These are phyloP conservation scores for Polygonum maritimum DNA, from an alignment of 148 eudicot genomes.

Conservation along the genomic window DNA sequence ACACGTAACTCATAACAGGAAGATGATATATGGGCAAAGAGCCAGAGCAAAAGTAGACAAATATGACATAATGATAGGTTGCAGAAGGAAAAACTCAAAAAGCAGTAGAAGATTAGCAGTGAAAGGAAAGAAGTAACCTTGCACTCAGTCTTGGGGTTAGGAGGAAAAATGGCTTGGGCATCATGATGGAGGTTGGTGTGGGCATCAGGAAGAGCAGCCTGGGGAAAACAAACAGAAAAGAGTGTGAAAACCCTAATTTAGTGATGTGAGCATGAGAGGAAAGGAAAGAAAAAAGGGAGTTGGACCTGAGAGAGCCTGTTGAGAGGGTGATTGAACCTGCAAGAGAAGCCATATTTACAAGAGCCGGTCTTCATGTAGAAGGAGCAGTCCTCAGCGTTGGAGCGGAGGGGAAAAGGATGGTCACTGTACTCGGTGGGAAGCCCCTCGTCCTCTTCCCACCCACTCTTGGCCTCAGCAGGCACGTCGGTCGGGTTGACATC, in stretches of 20 bases:
- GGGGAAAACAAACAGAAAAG: not conserved
- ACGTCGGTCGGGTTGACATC: constrained; percentile 2
- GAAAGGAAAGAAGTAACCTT: constrained; percentile 26
- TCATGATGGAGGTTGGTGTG: constrained; percentile 16
- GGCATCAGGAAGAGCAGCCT: constrained; percentile 18
- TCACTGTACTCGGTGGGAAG: not conserved
- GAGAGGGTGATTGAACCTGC: constrained; percentile 49
- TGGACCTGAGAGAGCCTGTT: constrained; percentile 31
- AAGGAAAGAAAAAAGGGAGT: too few species aligned
- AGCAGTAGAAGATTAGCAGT: not conserved
- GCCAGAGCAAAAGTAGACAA: not conserved
- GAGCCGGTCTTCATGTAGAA: constrained; percentile 47
- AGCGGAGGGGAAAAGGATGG: constrained; percentile 26
- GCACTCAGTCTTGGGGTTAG: constrained; percentile 38
- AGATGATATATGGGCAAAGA: not conserved
- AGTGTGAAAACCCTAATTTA: not conserved
- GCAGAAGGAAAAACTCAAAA: not conserved
- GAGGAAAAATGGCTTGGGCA: constrained; percentile 19
- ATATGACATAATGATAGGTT: not conserved
- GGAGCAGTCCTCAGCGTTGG: constrained; percentile 42
- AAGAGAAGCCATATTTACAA: constrained; percentile 49
- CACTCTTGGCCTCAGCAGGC: constrained; percentile 8
- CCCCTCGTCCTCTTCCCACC: constrained; percentile 2
- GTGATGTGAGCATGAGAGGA: too few species aligned
- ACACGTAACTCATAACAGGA: not conserved